Percentiles rank a stretch among this genome's conserved stretches.
phyloP scores from a whole-genome alignment of 2,329 filamentous ascomycete genomes.

The Pseudophaeomoniella oleicola region DNA sequence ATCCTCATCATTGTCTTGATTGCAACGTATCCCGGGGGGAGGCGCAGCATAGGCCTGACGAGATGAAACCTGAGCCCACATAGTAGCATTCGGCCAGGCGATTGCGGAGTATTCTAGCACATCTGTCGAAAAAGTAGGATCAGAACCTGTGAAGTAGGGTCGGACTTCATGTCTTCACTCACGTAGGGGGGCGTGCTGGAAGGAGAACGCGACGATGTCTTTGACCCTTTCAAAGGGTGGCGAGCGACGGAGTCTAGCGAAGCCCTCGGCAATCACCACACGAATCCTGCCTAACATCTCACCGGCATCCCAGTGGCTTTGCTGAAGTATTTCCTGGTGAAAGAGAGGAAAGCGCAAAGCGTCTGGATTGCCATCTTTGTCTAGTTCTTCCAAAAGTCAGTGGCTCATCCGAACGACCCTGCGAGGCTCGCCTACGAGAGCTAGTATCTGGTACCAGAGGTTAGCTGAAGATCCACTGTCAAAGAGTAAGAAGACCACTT shows the following conservation, averaged over 20 bases:
- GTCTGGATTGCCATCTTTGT: constrained; percentile 43
- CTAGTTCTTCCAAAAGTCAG: constrained; percentile 26
- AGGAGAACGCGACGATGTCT: constrained; percentile 65
- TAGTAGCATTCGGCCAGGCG: constrained; percentile 62
- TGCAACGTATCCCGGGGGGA: constrained; percentile 19
- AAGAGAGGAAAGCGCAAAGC: constrained; percentile 60
- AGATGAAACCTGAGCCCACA: constrained; percentile 43
- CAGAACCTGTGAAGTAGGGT: too few relatives aligned
- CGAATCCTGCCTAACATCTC: constrained; percentile 64
- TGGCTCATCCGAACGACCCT: too few relatives aligned
- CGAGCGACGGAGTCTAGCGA: constrained; percentile 29
- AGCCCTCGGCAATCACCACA: constrained; percentile 60
- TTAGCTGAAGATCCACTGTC: too few relatives aligned
- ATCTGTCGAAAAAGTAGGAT: constrained; percentile 31
- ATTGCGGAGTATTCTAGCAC: constrained; percentile 59
- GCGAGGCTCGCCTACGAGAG: background rate
- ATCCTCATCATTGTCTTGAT: constrained; percentile 33
- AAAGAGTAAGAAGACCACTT: too few relatives aligned
- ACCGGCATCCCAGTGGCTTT: constrained; percentile 56
- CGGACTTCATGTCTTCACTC: too few relatives aligned
- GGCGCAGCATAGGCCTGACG: constrained; percentile 19
- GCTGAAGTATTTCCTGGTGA: constrained; percentile 51
- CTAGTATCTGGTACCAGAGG: background rate
- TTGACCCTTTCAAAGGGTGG: constrained; percentile 51
- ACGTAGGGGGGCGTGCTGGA: constrained; percentile 73